Percentiles rank a stretch among this genome's conserved stretches.
Conservation (phyloP, 192 early-diverging fungal species). For the Rhizophagus clarus region DNA sequence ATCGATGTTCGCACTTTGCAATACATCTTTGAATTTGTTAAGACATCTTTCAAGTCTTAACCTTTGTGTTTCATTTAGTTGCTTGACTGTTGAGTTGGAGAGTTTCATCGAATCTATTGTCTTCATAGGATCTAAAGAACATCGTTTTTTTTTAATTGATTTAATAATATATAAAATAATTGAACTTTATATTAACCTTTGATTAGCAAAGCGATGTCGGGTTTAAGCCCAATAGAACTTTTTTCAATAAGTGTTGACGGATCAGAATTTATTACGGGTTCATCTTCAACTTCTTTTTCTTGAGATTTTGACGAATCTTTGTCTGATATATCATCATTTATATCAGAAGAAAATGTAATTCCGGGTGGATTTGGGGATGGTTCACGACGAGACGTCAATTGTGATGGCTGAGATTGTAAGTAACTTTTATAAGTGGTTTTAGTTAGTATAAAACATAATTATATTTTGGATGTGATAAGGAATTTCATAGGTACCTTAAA, state of each 20-base stretch:
- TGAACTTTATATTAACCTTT: not conserved
- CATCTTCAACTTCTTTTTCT: not conserved
- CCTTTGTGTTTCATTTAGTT: constrained; percentile 37
- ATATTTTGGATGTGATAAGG: not conserved
- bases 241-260: not conserved
- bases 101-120: constrained; percentile 42
- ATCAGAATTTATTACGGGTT: not conserved
- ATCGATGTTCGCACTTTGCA: constrained; percentile 66
- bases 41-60: constrained; percentile 44
- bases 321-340: constrained; percentile 42
- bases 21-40: constrained; percentile 51
- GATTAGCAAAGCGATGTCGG: not conserved
- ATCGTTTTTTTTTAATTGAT: constrained; percentile 19
- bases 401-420: constrained; percentile 3
- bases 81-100: constrained; percentile 22
- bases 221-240: not conserved
- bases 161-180: not conserved
- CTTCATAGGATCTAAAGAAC: constrained; percentile 36
- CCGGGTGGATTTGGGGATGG: constrained; percentile 6
- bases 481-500: constrained; percentile 31
- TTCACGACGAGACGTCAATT: not conserved
- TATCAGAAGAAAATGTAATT: constrained; percentile 44
- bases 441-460: not conserved
- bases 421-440: not conserved
- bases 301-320: constrained; percentile 13